These are phyloP conservation scores for Paraconiothyrium sp. DNA, from an alignment of 2,329 filamentous ascomycete genomes.

Conservation along the genomic window DNA sequence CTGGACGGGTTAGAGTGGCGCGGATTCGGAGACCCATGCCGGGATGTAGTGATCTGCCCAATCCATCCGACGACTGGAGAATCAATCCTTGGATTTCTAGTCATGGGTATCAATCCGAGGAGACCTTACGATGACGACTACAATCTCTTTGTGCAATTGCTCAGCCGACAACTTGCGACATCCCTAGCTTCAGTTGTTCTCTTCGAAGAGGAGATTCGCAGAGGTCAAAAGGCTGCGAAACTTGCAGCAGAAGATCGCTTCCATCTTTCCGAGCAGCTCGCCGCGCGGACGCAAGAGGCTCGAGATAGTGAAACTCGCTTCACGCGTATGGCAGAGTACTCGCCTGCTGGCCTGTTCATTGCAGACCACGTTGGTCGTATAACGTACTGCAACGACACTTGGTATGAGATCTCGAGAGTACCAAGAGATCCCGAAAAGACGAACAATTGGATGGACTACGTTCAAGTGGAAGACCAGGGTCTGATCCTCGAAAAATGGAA, in stretches of 20 bases:
- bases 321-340: constrained; percentile 84
- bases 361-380: constrained; percentile 76
- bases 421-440: constrained; percentile 67
- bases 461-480: constrained; percentile 71
- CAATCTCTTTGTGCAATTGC: constrained; percentile 76
- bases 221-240: constrained; percentile 76
- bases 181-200: constrained; percentile 83
- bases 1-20: constrained; percentile 74
- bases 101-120: constrained; percentile 80
- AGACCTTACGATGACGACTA: constrained; percentile 85
- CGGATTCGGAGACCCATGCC: constrained; percentile 76
- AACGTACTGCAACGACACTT: constrained; percentile 84
- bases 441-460: constrained; percentile 76
- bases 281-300: constrained; percentile 66
- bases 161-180: constrained; percentile 79
- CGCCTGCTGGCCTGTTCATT: constrained; percentile 86
- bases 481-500: constrained; percentile 70
- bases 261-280: constrained; percentile 78
- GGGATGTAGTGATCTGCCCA: constrained; percentile 78
- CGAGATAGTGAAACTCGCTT: constrained; percentile 77
- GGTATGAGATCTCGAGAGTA: constrained; percentile 73
- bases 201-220: constrained; percentile 83
- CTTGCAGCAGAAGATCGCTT: constrained; percentile 80
- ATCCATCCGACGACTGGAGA: constrained; percentile 81
- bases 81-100: constrained; percentile 77